Evolutionary conservation across 73 alveolate species (phyloP).

Genomic region (Diophrys sp.): DNA sequence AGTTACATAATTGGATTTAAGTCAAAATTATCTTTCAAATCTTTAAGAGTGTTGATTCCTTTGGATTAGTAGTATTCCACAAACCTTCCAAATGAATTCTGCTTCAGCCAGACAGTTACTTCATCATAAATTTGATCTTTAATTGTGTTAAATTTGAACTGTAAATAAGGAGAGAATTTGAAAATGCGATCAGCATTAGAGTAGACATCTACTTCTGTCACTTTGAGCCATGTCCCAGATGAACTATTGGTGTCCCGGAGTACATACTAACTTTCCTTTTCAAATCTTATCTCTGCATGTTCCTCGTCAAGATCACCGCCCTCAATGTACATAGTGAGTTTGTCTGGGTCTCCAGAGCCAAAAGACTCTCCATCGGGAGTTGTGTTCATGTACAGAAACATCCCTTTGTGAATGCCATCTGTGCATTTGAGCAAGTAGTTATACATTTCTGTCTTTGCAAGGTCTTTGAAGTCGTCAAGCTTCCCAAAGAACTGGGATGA

Average conservation of each 20-base stretch:
- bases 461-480: constrained; percentile 3
- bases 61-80: background rate
- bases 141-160: background rate
- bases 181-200: background rate
- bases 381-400: constrained; percentile 61
- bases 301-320: constrained; percentile 46
- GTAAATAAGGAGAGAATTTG: background rate
- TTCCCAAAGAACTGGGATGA: background rate
- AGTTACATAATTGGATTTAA: no score
- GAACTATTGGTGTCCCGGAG: constrained; percentile 49
- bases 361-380: constrained; percentile 65
- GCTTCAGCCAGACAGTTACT: background rate
- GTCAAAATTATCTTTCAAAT: background rate
- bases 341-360: constrained; percentile 69
- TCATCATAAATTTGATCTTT: background rate
- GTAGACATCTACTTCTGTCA: constrained; percentile 41
- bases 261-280: constrained; percentile 34
- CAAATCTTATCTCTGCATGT: constrained; percentile 58
- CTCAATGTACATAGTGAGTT: constrained; percentile 61
- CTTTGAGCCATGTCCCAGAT: constrained; percentile 66
- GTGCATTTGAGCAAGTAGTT: constrained; percentile 66
- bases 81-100: background rate
- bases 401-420: constrained; percentile 66
- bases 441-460: constrained; percentile 35
- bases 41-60: background rate